phyloP scores from a whole-genome alignment of 495 filamentous ascomycete genomes.

The Neurospora cerealis region DNA sequence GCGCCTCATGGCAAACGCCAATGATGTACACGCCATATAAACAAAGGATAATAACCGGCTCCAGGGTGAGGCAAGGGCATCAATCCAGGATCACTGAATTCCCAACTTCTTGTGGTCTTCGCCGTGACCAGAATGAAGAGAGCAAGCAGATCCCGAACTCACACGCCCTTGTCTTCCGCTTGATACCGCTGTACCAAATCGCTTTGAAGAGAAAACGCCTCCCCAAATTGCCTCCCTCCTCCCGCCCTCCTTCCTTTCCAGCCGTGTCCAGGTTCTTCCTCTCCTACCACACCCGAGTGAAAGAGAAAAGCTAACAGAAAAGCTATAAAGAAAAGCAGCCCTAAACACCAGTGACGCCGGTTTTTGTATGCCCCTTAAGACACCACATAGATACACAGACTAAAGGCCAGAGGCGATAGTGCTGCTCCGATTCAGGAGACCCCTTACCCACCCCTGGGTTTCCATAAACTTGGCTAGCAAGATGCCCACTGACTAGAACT shows the following conservation, averaged over 20 bases:
- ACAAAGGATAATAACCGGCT: background rate
- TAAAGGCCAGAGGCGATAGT: background rate
- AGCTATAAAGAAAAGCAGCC: constrained; percentile 3
- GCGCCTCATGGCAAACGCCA: background rate
- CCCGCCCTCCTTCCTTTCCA: background rate
- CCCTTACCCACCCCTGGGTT: background rate
- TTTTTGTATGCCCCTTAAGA: constrained; percentile 20
- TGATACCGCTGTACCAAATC: background rate
- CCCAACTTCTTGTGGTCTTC: background rate
- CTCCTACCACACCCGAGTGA: background rate
- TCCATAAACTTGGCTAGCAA: background rate
- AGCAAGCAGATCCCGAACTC: background rate
- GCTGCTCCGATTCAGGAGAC: background rate
- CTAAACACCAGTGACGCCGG: constrained; percentile 10
- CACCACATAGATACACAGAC: constrained; percentile 15
- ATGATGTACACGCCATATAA: background rate
- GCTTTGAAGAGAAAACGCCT: background rate
- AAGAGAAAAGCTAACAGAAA: constrained; percentile 7
- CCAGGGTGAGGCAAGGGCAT: background rate
- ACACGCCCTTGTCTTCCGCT: background rate
- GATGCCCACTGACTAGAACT: background rate
- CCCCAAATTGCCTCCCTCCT: background rate
- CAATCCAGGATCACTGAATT: background rate
- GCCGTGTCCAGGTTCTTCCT: background rate
- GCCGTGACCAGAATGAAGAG: background rate